Base-by-base conservation (phyloP, 2,329 filamentous ascomycete genomes). In the Arachnomyces sp. region DNA sequence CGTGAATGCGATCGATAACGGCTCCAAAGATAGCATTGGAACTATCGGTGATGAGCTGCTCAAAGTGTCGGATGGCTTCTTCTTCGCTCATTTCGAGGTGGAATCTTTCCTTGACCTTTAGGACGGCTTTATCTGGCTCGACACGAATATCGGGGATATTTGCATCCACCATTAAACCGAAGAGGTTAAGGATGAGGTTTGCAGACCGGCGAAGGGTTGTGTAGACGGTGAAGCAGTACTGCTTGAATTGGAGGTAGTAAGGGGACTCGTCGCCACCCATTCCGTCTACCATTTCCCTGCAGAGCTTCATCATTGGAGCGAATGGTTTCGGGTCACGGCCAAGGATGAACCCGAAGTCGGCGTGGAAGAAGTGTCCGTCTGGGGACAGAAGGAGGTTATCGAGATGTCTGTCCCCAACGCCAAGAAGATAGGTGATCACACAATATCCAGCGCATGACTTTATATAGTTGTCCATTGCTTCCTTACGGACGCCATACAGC, bases 241-340 rank as follows among this genome's bases (percentile, higher is more conserved):
- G 85, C 58, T 92, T 92, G 66, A 98, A 98, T 39, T 83, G 77
- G 32, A 81, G 72, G 61, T 94, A 98, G 46, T 93, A 82, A 15
- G 84, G 77, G 3, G 84, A 87, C 28, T 76, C 74, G 6, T 81
- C 74, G 9, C 92, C 92, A 31, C 93, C 93, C 87, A 98, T 95
- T 47, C 89, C 92, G 55, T 98, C 92, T 3, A 96, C 86, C 92
- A 98, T 98, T 58, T 98, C 90, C 52, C 89, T 90, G 57, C 84
- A 90, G 7, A 98, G 77, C 63, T 98, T 98, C 82, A 98, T 94
- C 38, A 90, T 80, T 0, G 92, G 92, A 0, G 92, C 90, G 57
- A 98, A 96, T 0, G 92, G 92, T 58, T 98, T 98, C 0, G 92
- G 92, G 52, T 98, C 92, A 31, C 92, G 84, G 13, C 92, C 92